Evolutionary conservation across 148 eudicot genomes (phyloP).

Genomic region (Heliosperma pusillum): DNA sequence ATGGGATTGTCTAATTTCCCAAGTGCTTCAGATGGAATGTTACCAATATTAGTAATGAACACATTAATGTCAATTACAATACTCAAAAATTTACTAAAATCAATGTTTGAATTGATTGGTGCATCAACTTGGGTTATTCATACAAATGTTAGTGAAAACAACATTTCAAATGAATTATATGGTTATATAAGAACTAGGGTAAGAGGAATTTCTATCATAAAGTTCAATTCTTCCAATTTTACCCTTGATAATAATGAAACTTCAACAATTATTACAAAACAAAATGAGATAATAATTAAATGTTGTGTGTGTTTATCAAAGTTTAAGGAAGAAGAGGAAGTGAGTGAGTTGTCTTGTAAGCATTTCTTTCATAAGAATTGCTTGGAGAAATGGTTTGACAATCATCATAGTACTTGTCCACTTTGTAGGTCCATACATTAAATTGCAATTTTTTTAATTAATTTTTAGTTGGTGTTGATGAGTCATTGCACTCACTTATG

Average conservation of each 20-base stretch:
- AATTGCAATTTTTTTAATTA: not conserved
- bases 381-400: constrained; percentile 71
- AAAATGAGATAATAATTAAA: no score
- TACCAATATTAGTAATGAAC: constrained; percentile 59
- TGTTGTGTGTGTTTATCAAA: constrained; percentile 61
- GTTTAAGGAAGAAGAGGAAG: constrained; percentile 60
- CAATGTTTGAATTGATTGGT: constrained; percentile 36
- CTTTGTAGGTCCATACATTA: constrained; percentile 61
- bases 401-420: constrained; percentile 63
- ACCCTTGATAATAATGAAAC: not conserved
- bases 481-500: no score
- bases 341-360: constrained; percentile 69
- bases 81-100: constrained; percentile 44
- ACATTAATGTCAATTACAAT: constrained; percentile 46
- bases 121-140: constrained; percentile 9
- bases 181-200: not conserved
- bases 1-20: constrained; percentile 68
- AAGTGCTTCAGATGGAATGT: constrained; percentile 51
- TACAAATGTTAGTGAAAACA: constrained; percentile 28
- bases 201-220: constrained; percentile 33
- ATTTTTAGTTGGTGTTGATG: no score
- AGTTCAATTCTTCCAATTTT: constrained; percentile 28
- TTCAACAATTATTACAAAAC: no score
- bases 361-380: constrained; percentile 76
- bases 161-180: constrained; percentile 15